Evolutionary conservation across 495 filamentous ascomycete genomes (phyloP), one percentile per base, ranked within the genome.

Genomic region (Hyphodiscus hymeniophilus): DNA sequence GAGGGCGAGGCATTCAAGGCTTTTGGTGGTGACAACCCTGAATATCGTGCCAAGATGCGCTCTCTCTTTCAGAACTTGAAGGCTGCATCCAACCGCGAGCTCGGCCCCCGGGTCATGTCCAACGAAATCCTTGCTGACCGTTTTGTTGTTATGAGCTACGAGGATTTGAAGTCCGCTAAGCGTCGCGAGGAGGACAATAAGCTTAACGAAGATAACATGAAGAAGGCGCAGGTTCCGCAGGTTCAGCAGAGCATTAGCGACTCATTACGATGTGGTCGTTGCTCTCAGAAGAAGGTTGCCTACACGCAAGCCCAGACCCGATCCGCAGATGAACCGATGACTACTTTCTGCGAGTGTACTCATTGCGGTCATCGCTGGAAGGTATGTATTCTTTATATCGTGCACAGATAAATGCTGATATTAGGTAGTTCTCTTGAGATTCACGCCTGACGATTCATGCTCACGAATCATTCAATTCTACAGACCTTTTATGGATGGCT

Each of bases 231-330:
- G 76, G 89, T 94, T 18, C 85, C 90, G 42, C 85, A 89, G 67
- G 85, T 77, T 2, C 86, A 94, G 63, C 89, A 85, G 66, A 86
- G 79, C 60, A 87, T 95, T 65, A 89, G 81, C 59, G 86, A 85
- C 50, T 81, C 77, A 33, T 73, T 97, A 52, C 82, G 84, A 66
- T 98, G 92, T 66, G 78, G 88, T 48, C 86, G 86, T 68, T 97
- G 92, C 63, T 79, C 80, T 33, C 77, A 94, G 74, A 89, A 85
- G 70, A 92, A 87, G 72, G 92, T 98, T 59, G 84, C 81, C 55
- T 98, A 98, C 63, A 89, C 77, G 26, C 92, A 96, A 67, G 92
- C 94, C 22, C 94, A 97, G 71, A 97, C 92, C 4, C 80, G 94
- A 54, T 84, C 79, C 66, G 92, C 92, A 38, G 92, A 98, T 76